A percentile compares a stretch with the other conserved stretches of the same genome.
Evolutionary conservation across 108 stramenopile species (phyloP).

Genomic region (Cyclotella distinguenda): DNA sequence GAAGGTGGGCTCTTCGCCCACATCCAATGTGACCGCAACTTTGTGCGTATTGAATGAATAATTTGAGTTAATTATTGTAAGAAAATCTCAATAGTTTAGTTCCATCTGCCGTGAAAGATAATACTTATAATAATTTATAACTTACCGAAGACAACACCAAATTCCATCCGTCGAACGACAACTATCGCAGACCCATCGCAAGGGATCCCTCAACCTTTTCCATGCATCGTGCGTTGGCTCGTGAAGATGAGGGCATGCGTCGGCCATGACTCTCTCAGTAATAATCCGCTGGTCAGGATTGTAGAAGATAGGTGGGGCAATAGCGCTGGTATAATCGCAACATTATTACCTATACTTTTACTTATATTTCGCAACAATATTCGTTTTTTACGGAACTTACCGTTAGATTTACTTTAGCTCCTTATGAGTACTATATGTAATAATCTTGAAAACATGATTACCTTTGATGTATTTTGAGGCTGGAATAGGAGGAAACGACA

Average conservation of each 20-base stretch:
- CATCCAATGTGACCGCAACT: slow-evolving; percentile 52
- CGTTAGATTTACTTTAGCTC: no score
- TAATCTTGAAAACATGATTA: no score
- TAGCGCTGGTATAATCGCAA: not conserved
- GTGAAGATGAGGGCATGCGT: slow-evolving; percentile 41
- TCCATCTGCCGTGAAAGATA: no score
- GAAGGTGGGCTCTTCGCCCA: slow-evolving; percentile 40
- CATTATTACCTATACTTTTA: no score
- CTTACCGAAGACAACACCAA: slow-evolving; percentile 43
- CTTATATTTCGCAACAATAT: no score
- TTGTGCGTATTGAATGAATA: not conserved
- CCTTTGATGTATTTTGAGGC: no score
- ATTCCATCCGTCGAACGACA: slow-evolving; percentile 49
- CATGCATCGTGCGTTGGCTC: slow-evolving; percentile 37
- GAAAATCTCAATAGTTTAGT: not conserved
- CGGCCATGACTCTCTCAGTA: no score
- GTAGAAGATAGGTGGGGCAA: no score
- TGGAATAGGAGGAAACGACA: no score
- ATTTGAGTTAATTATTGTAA: not conserved
- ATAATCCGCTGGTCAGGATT: no score
- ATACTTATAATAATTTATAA: not conserved
- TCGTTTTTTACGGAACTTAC: no score
- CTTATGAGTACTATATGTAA: no score
- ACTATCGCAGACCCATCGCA: slow-evolving; percentile 42
- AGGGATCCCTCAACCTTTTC: slow-evolving; percentile 34